phyloP scores from a whole-genome alignment of 148 eudicot species.

The Amaranthus palmeri region DNA sequence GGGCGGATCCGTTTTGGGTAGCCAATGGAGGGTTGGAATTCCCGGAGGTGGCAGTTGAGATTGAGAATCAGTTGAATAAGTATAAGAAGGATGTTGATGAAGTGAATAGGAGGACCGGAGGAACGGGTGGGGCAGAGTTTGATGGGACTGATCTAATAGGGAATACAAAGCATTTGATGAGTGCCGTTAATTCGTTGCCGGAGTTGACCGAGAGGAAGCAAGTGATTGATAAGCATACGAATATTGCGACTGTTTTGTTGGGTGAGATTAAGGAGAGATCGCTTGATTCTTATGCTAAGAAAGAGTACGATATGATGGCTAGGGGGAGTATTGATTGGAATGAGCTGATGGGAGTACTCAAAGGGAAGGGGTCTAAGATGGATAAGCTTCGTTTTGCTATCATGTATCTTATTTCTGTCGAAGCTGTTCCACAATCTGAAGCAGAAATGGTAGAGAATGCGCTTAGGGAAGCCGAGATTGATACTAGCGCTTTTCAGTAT shows the following conservation, averaged over 20 bases:
- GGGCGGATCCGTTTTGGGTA: slow-evolving; percentile 76
- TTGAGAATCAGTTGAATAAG: slow-evolving; percentile 80
- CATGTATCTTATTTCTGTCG: slow-evolving; percentile 84
- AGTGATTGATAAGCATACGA: slow-evolving; percentile 89
- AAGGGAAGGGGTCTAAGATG: slow-evolving; percentile 74
- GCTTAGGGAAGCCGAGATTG: slow-evolving; percentile 82
- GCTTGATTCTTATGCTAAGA: slow-evolving; percentile 82
- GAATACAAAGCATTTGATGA: slow-evolving; percentile 94
- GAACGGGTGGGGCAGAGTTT: slow-evolving; percentile 73
- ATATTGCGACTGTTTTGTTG: slow-evolving; percentile 79
- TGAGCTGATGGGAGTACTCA: slow-evolving; percentile 76
- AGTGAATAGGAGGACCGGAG: slow-evolving; percentile 84
- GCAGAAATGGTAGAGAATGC: slow-evolving; percentile 79
- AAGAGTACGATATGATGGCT: slow-evolving; percentile 89
- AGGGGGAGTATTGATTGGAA: slow-evolving; percentile 76
- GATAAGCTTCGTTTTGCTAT: slow-evolving; percentile 94
- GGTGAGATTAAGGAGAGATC: slow-evolving; percentile 90
- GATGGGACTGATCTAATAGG: slow-evolving; percentile 93
- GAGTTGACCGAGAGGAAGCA: slow-evolving; percentile 91
- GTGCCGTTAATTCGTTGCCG: slow-evolving; percentile 87
- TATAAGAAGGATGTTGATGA: slow-evolving; percentile 93
- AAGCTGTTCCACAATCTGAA: slow-evolving; percentile 66
- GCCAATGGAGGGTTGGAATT: slow-evolving; percentile 81
- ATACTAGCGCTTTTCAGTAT: slow-evolving; percentile 89
- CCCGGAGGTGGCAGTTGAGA: slow-evolving; percentile 92